Conservation (phyloP, 805 yeast species). For the Wickerhamomyces bisporus region DNA sequence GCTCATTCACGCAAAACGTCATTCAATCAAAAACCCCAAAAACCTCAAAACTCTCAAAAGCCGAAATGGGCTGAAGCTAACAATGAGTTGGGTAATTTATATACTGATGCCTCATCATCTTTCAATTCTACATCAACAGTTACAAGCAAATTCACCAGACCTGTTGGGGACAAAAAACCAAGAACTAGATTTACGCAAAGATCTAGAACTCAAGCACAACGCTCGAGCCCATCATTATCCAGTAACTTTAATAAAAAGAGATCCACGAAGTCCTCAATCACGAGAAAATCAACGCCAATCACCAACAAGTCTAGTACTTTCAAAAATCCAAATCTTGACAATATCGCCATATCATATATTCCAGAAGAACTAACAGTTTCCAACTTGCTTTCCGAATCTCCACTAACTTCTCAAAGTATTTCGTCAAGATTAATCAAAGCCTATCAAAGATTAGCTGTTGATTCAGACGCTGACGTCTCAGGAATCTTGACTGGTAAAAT, state of each 20-base stretch:
- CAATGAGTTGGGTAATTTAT: neutral
- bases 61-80: neutral
- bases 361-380: constrained; percentile 17
- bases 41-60: neutral
- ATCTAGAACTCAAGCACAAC: neutral
- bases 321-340: constrained; percentile 15
- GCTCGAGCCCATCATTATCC: too few species aligned
- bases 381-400: constrained; percentile 9
- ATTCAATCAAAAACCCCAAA: neutral
- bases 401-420: constrained; percentile 18
- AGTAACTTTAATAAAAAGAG: too few species aligned
- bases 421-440: constrained; percentile 20
- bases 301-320: constrained; percentile 1
- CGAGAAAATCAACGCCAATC: neutral
- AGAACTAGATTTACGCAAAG: neutral
- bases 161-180: neutral
- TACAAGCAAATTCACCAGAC: too few species aligned
- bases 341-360: constrained; percentile 12
- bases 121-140: neutral
- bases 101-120: neutral
- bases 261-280: too few species aligned
- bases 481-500: constrained; percentile 17
- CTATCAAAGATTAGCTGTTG: constrained; percentile 9
- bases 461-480: constrained; percentile 13
- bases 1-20: neutral